Evolutionary conservation across 768 basidiomycete genomes (phyloP), one percentile per base, ranked within the genome.

Genomic region (Pleurotus salmoneostramineus): DNA sequence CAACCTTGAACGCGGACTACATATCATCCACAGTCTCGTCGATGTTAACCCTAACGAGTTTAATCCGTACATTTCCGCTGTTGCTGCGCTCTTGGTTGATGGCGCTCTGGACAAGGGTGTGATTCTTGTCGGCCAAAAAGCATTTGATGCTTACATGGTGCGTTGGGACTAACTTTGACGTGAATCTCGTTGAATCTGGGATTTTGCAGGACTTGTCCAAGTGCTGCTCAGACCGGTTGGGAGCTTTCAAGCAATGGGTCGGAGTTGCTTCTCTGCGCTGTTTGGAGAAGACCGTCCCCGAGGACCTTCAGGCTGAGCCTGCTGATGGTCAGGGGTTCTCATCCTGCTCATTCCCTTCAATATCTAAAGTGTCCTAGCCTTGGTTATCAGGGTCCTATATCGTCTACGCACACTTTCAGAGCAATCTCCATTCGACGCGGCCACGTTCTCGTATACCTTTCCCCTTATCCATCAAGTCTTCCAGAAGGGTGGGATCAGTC

Each of bases 361-460:
- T 50, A 48, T 43, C 12, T 64, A 37, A 60, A 31, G n/a, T 31
- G 43, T 43, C 35, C 43, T 37, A 95, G 95, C 77, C 5, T 75
- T 98, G 34, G 78, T 95, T 27, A 75, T 91, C 47, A 90, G 97
- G 31, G 86, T 98, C 1, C 76, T 99, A 1, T 90, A 96, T 68
- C 85, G 91, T 15, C 69, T 98, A 0, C 85, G 91, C 15, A 88
- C 82, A 58, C 75, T 95, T 3, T 86, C 92, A 0, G 91, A 95
- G 60, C 88, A 92, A 61, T 72, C 82, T 0, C 84, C 93, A 0
- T 88, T 98, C 51, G 93, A 96, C 66, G 80, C 88, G 0, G 84
- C 91, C 1, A 95, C 94, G 0, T 96, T 91, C 71, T 84, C 91
- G 0, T 92, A 95, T 62, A 72, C 83, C 0, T 88, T 86, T 49